Conservation (phyloP, 2,329 filamentous ascomycete genomes). For the Podosphaera xanthii region DNA sequence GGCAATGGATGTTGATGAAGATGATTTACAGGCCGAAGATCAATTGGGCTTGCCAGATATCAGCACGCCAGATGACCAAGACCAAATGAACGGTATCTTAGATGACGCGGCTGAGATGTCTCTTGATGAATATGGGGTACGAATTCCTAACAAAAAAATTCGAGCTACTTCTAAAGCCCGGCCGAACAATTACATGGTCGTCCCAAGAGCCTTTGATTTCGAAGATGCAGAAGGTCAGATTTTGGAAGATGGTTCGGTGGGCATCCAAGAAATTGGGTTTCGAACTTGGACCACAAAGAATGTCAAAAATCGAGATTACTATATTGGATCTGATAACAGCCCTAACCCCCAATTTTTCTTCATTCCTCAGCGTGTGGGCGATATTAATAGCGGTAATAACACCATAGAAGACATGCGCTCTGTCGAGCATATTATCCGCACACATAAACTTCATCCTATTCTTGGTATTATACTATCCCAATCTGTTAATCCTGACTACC, state of each 20-base stretch:
- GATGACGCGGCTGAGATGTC: slow-evolving; percentile 5
- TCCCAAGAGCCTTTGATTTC: not conserved
- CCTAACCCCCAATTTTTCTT: slow-evolving; percentile 12
- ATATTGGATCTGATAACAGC: slow-evolving; percentile 10
- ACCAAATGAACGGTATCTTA: not conserved
- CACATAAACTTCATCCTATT: slow-evolving; percentile 10
- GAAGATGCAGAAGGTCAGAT: slow-evolving; percentile 1
- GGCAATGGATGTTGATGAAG: slow-evolving; percentile 2
- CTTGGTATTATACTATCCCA: slow-evolving; percentile 10
- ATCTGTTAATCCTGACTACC: slow-evolving; percentile 9
- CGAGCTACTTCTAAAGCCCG: slow-evolving; percentile 2
- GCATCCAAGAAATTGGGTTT: slow-evolving; percentile 2
- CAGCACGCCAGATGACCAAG: not conserved
- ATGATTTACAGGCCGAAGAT: slow-evolving; percentile 3
- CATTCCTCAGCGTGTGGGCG: slow-evolving; percentile 11
- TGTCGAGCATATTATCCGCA: slow-evolving; percentile 9
- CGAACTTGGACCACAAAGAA: slow-evolving; percentile 3
- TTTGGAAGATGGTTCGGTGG: not conserved
- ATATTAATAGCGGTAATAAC: slow-evolving; percentile 12
- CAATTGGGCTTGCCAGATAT: not conserved
- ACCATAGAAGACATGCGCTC: slow-evolving; percentile 10
- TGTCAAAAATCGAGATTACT: slow-evolving; percentile 2
- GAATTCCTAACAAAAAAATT: slow-evolving; percentile 8
- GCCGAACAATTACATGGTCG: slow-evolving; percentile 1
- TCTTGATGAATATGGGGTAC: slow-evolving; percentile 13